Base-by-base conservation (phyloP, 371 early-diverging fungal species). In the Circinella umbellata region DNA sequence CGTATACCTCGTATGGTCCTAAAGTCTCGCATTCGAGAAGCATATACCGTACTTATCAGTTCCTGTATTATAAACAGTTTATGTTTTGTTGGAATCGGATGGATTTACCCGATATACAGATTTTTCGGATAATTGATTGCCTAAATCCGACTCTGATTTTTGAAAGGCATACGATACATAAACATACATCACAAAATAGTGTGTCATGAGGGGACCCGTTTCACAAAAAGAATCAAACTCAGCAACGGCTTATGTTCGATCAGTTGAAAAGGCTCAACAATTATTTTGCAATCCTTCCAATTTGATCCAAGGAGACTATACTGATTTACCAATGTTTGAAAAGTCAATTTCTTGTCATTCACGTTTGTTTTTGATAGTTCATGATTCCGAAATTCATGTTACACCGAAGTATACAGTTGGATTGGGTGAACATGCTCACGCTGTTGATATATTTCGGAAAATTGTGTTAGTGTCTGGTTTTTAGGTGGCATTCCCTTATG, bases 391-490 rank as follows among this genome's bases (percentile, higher is more conserved):
- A 1, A 39, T 53, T 15, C 53, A 53, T 53, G 53, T 46, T 27
- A 59, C 60, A 57, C 34, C 27, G 0, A 53, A 18, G 20, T n/a
- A n/a, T 3, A 3, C 6, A 13, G 15, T 15, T 53, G 53, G 1
- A 53, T n/a, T 53, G 15, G 72, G 65, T 5, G 17, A 37, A 17
- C 17, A 13, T 11, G 78, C 75, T 7, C 76, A 80, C 54, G 78
- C 63, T 14, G 75, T 75, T 7, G 81, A 78, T 38, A 70, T 80
- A n/a, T n/a, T n/a, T 1, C 59, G 75, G 36, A 78, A 80, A 62
- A 65, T 80, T 9, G 74, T 80, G 1, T 68, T 76, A 27, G 67
- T 80, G 4, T 80, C 76, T 1, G 73, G 72, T 8, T 42, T 35
- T 4, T 36, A 59, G 3, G 71, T 67, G 7, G 68, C 66, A n/a